Conservation (phyloP, 177 flowering plant species). For the Telopea speciosissima region DNA sequence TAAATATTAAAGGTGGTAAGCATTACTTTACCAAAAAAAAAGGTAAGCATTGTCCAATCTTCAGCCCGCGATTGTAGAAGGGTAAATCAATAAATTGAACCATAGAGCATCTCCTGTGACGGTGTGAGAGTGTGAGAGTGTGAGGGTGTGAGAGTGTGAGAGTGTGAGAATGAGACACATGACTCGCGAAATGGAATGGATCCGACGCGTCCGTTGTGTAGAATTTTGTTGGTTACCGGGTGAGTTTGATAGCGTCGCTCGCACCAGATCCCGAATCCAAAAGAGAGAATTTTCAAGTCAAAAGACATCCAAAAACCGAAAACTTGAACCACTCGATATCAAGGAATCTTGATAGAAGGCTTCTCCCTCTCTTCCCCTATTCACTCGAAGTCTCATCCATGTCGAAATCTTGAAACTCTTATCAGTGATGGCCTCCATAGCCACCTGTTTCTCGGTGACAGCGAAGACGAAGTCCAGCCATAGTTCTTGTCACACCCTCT, state of each 20-base stretch:
- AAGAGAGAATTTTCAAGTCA: not conserved
- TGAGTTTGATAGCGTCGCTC: not conserved
- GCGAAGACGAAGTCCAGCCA: conserved; percentile 14
- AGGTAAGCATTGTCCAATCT: no score
- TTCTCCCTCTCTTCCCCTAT: not conserved
- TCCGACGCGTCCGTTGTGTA: no score
- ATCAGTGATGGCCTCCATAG: conserved; percentile 19
- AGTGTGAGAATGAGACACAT: no score
- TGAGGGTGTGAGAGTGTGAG: no score
- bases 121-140: no score
- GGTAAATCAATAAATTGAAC: no score
- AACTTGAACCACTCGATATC: conserved; percentile 13
- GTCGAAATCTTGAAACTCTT: conserved; percentile 8
- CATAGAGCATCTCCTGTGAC: no score
- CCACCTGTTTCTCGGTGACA: conserved; percentile 19
- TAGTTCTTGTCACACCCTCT: not conserved
- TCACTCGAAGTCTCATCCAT: not conserved
- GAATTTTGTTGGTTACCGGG: no score
- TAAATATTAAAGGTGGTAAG: no score
- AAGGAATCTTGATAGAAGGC: not conserved
- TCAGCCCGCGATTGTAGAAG: no score
- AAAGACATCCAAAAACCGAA: conserved; percentile 1
- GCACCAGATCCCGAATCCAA: not conserved
- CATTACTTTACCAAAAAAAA: no score
- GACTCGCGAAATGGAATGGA: no score